phyloP scores from a whole-genome alignment of 352 stramenopile species.

The Phytophthora cryptogea region DNA sequence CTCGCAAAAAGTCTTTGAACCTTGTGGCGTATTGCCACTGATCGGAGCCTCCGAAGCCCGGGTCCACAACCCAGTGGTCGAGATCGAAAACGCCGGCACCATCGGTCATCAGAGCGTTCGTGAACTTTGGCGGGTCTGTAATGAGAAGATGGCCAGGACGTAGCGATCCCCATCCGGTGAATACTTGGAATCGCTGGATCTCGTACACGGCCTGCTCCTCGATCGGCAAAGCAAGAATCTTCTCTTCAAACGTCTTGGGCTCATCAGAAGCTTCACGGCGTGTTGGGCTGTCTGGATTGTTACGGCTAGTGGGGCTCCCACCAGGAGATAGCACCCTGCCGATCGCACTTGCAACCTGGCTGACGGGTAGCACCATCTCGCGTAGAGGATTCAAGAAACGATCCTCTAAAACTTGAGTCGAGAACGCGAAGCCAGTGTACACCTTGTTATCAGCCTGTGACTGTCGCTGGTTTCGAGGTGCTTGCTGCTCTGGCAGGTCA shows the following conservation, averaged over 20 bases:
- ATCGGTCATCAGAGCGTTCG: slow-evolving; percentile 76
- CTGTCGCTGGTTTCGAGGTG: slow-evolving; percentile 22
- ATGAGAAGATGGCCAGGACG: slow-evolving; percentile 79
- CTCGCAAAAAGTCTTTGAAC: slow-evolving; percentile 83
- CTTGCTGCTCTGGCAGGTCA: slow-evolving; percentile 54
- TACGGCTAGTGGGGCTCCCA: slow-evolving; percentile 35
- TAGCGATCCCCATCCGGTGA: slow-evolving; percentile 79
- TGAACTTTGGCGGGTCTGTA: slow-evolving; percentile 76
- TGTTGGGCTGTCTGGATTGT: slow-evolving; percentile 29
- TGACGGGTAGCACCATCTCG: slow-evolving; percentile 72
- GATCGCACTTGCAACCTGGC: slow-evolving; percentile 47
- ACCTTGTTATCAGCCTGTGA: slow-evolving; percentile 41
- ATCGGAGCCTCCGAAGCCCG: slow-evolving; percentile 64
- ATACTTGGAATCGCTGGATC: slow-evolving; percentile 87
- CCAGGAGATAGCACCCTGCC: slow-evolving; percentile 40
- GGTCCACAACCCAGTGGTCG: slow-evolving; percentile 82
- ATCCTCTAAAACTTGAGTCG: slow-evolving; percentile 75
- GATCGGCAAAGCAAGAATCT: slow-evolving; percentile 56
- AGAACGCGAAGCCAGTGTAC: slow-evolving; percentile 88
- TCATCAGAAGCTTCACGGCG: slow-evolving; percentile 26
- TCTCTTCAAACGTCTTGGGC: slow-evolving; percentile 66
- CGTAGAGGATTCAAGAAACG: slow-evolving; percentile 82
- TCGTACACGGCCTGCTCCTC: slow-evolving; percentile 76
- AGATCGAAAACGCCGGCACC: slow-evolving; percentile 62
- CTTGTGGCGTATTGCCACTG: slow-evolving; percentile 88